Conservation (phyloP, 352 stramenopile species). For the Globisporangium spiculum region DNA sequence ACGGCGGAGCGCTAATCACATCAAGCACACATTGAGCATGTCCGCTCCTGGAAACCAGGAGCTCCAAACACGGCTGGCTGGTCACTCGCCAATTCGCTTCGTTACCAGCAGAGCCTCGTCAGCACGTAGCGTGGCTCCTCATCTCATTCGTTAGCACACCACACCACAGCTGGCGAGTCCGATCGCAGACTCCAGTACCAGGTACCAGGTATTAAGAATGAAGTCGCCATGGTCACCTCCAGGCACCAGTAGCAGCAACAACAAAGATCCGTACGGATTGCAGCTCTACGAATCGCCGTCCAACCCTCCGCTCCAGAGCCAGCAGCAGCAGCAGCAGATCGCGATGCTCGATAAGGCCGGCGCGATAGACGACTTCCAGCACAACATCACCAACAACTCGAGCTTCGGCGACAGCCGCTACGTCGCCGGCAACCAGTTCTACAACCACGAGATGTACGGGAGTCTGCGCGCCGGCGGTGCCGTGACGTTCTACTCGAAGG, state of each 20-base stretch:
- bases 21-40: not conserved
- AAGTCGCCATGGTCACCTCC: conserved; percentile 13
- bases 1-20: not conserved
- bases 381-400: not conserved
- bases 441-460: conserved; percentile 56
- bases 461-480: conserved; percentile 27
- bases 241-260: not conserved
- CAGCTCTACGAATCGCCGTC: conserved; percentile 17
- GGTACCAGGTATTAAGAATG: not conserved
- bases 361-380: not conserved
- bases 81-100: conserved; percentile 8
- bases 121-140: not conserved
- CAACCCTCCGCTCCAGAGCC: not conserved
- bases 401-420: conserved; percentile 12
- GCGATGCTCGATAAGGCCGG: conserved; percentile 12
- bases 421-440: conserved; percentile 29
- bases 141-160: not conserved
- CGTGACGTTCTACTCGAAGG: conserved; percentile 20
- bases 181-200: not conserved
- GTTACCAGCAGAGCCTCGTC: not conserved
- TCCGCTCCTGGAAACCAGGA: not conserved
- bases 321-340: conserved; percentile 2
- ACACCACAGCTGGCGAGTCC: not conserved
- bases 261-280: conserved; percentile 1
- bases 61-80: not conserved